A percentile compares a stretch with the other conserved stretches of the same genome.
phyloP scores from a whole-genome alignment of 2,329 filamentous ascomycete genomes.

The Aschersonia sp. region DNA sequence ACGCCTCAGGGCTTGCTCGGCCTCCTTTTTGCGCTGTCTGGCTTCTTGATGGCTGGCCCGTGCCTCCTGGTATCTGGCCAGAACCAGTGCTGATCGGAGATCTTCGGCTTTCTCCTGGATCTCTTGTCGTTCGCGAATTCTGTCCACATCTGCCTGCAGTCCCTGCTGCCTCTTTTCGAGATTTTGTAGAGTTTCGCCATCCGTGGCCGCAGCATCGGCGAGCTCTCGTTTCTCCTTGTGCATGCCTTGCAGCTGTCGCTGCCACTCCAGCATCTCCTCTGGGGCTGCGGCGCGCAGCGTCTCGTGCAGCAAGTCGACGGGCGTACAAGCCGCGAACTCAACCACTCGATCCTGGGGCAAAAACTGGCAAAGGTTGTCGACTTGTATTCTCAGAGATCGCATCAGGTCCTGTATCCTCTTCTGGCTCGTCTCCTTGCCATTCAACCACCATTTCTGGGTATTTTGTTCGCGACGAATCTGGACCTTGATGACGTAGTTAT shows the following conservation, averaged over 20 bases:
- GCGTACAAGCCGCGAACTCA: constrained; percentile 75
- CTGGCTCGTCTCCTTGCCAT: constrained; percentile 47
- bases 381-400: constrained; percentile 68
- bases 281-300: constrained; percentile 82
- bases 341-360: constrained; percentile 90
- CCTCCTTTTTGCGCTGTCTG: constrained; percentile 39
- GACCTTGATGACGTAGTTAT: constrained; percentile 62
- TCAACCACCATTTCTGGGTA: constrained; percentile 62
- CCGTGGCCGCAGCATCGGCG: constrained; percentile 39
- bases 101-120: constrained; percentile 50
- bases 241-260: constrained; percentile 57
- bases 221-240: constrained; percentile 53
- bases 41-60: constrained; percentile 31
- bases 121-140: constrained; percentile 59
- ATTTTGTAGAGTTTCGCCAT: constrained; percentile 48
- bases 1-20: constrained; percentile 39
- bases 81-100: constrained; percentile 49
- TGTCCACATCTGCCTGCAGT: constrained; percentile 70
- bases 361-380: constrained; percentile 96
- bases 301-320: constrained; percentile 67
- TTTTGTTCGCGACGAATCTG: constrained; percentile 73
- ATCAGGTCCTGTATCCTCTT: constrained; percentile 55
- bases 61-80: constrained; percentile 48
- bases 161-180: constrained; percentile 60
- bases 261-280: constrained; percentile 64